Evolutionary conservation across 1,139 yeast genomes (phyloP).

Genomic region (Meyerozyma athensensis): DNA sequence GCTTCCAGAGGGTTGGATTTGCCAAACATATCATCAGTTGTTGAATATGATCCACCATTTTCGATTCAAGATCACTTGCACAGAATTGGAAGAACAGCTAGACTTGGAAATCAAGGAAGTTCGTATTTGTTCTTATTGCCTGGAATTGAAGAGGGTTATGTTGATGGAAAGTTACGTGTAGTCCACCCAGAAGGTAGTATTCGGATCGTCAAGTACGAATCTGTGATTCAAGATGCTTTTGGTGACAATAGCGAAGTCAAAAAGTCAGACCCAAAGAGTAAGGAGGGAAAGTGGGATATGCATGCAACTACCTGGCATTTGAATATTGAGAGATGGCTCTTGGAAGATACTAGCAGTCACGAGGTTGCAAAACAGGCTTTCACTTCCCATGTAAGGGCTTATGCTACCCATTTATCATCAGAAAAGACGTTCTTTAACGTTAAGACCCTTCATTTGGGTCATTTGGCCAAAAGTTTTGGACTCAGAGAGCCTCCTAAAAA

Average conservation of each 20-base stretch:
- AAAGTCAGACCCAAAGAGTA: slow-evolving; percentile 24
- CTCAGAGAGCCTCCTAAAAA: slow-evolving; percentile 90
- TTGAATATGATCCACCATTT: slow-evolving; percentile 69
- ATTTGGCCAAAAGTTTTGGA: slow-evolving; percentile 91
- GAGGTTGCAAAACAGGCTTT: slow-evolving; percentile 71
- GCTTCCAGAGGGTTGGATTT: slow-evolving; percentile 71
- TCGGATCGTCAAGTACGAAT: slow-evolving; percentile 44
- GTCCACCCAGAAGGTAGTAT: slow-evolving; percentile 56
- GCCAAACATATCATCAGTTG: slow-evolving; percentile 59
- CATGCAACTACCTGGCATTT: slow-evolving; percentile 97
- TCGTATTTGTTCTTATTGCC: slow-evolving; percentile 78
- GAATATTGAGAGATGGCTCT: slow-evolving; percentile 79
- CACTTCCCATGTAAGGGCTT: slow-evolving; percentile 87
- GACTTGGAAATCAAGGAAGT: slow-evolving; percentile 64
- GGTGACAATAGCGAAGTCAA: slow-evolving; percentile 25
- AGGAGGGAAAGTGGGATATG: slow-evolving; percentile 70
- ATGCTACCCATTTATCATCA: slow-evolving; percentile 85
- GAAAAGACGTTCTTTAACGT: slow-evolving; percentile 81
- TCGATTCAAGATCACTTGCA: slow-evolving; percentile 68
- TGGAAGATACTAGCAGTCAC: slow-evolving; percentile 60
- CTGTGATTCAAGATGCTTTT: slow-evolving; percentile 56
- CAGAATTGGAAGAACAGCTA: slow-evolving; percentile 70
- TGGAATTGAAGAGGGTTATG: slow-evolving; percentile 81
- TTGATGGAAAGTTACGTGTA: slow-evolving; percentile 44
- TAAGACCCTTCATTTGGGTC: slow-evolving; percentile 83